Evolutionary conservation across 2,329 filamentous ascomycete genomes (phyloP), one percentile per base, ranked within the genome.

Genomic region (Sphaerulina vaccinii): DNA sequence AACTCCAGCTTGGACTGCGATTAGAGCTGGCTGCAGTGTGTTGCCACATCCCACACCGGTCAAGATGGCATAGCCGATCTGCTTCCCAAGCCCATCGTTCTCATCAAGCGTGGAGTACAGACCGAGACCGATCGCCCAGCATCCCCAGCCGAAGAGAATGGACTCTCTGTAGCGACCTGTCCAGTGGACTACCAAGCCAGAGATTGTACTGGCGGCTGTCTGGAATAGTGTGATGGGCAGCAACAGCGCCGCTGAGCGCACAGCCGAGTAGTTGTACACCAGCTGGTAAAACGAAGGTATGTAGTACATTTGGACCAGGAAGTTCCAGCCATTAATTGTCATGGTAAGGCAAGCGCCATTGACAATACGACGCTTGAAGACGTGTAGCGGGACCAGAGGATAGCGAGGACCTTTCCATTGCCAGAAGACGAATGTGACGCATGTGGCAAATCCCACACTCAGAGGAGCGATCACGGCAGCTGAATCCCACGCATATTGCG

Each of bases 281-380:
- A 60, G 46, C 44, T 60, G 58, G 45, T 55, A 60, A 43, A 60
- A 60, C 0, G 58, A 56, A 5, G 55, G 58, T 7, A 60, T 56
- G 49, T 58, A 78, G 56, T 78, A 79, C 6, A 79, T 68, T 55
- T 82, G 79, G n/a, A 79, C 74, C 19, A 81, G 69, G 49, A 81
- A 81, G 56, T 81, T 81, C 79, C 79, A 82, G 3, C 79, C 79
- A 44, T 81, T 81, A 61, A 82, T 75, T 29, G 78, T 46, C 58
- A 60, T 60, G 11, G 55, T 60, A 9, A 82, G 56, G 52, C 76
- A 80, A 1, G 78, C 77, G 1, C 79, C 79, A 29, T 79, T 79
- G 23, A 81, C 77, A 23, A 81, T 78, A 13, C 68, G 69, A 1
- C 71, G 73, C 57, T 74, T 75, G 71, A 82, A 81, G 13, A 84